Conservation (phyloP, 345 rosid genomes). For the Geranium brycei region DNA sequence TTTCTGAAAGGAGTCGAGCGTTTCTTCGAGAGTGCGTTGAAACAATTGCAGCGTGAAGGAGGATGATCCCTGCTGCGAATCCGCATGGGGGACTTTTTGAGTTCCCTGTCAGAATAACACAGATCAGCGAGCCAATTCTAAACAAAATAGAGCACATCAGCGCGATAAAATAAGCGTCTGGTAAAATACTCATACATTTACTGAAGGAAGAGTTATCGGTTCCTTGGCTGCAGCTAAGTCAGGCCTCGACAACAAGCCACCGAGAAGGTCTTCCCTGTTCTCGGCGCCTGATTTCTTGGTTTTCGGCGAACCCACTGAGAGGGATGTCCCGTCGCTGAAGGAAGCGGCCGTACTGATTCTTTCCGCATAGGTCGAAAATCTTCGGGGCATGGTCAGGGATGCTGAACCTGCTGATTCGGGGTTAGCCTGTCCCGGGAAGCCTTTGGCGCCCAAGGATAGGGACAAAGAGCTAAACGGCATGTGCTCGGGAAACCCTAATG, state of each 20-base stretch:
- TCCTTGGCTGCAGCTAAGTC: conserved; percentile 37
- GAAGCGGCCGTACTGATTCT: conserved; percentile 76
- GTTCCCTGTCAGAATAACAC: conserved; percentile 51
- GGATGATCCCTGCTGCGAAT: conserved; percentile 67
- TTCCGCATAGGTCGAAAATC: conserved; percentile 68
- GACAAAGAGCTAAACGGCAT: conserved; percentile 44
- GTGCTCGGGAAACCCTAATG: conserved; percentile 42
- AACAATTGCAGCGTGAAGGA: conserved; percentile 80
- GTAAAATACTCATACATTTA: conserved; percentile 41
- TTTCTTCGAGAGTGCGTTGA: conserved; percentile 81
- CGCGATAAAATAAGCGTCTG: conserved; percentile 3
- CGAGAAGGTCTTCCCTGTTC: conserved; percentile 58
- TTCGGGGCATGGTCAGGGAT: conserved; percentile 41
- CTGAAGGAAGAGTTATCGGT: conserved; percentile 30
- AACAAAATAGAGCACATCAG: too few species aligned
- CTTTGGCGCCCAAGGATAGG: conserved; percentile 27
- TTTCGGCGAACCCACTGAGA: conserved; percentile 58
- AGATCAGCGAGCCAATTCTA: neutral
- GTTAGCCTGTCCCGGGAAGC: conserved; percentile 30
- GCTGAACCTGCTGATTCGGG: conserved; percentile 42
- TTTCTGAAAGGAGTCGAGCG: conserved; percentile 70
- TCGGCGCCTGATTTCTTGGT: conserved; percentile 86
- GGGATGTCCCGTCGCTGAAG: conserved; percentile 51
- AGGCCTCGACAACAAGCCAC: conserved; percentile 49
- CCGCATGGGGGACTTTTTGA: conserved; percentile 16